Base-by-base conservation (phyloP, 768 basidiomycete species). In the Basidioascus undulatus region DNA sequence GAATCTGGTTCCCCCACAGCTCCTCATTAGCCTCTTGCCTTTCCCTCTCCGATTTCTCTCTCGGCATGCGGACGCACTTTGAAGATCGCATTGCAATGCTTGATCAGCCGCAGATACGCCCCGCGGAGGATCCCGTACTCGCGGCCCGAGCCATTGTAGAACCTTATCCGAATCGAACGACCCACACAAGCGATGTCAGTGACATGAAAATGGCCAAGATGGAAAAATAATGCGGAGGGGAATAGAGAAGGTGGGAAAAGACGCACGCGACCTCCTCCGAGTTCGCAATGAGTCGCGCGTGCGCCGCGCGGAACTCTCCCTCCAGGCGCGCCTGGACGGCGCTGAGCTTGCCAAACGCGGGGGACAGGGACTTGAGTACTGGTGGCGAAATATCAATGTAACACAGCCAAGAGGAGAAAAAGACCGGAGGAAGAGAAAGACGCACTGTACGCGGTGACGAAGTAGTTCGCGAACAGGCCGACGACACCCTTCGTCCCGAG, bases 221-320 rank as follows among this genome's bases (percentile, higher is more conserved):
- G n/a, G n/a, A n/a, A n/a, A n/a, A n/a, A n/a, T n/a, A n/a, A n/a
- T n/a, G n/a, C n/a, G n/a, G n/a, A 20, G 28, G 6, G n/a, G n/a
- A 46, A 35, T 10, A 20, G 19, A n/a, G 12, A 0, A 5, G 16
- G 19, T 25, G 15, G 7, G 36, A 5, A 12, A 32, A 13, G 5
- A 68, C 79, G 53, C 47, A 76, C 72, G 89, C 89, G 27, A 96
- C 67, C 55, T 96, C 87, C 54, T 96, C 89, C 18, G 75, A 71
- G 51, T 94, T 86, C 44, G 84, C 61, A 0, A 78, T 83, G 6
- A 94, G 69, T 24, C 89, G 59, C 0, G 76, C 74, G 51, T 94
- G 74, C 0, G 83, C 86, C 0, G 73, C 70, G 18, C 89, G 65
- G 52, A 87, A 94, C 50, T 92, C 89, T 11, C 89, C 89, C 51